phyloP scores from a whole-genome alignment of 225 moss, liverwort and hornwort genomes.

The Sphagnum contortum region DNA sequence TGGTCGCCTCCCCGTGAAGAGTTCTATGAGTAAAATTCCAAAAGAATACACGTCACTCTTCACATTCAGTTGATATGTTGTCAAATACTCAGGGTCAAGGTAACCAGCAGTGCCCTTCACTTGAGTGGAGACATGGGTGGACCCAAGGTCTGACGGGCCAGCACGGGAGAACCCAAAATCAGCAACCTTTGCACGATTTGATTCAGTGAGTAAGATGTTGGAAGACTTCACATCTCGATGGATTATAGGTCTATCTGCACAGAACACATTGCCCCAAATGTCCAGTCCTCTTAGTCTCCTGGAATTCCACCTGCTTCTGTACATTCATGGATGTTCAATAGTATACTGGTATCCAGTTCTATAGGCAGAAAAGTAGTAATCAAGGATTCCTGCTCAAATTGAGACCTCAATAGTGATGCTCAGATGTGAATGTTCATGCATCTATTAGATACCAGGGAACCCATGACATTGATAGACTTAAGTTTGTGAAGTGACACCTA shows the following conservation, averaged over 20 bases:
- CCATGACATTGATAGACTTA: too few species aligned
- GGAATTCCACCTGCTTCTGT: too few species aligned
- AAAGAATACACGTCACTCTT: slow-evolving; percentile 59
- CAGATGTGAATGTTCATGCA: too few species aligned
- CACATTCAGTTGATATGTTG: slow-evolving; percentile 42
- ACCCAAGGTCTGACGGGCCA: slow-evolving; percentile 37
- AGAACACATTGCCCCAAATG: not conserved
- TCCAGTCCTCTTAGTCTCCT: too few species aligned
- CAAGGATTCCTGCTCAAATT: too few species aligned
- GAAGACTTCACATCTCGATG: slow-evolving; percentile 56
- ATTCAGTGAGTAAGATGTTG: slow-evolving; percentile 46
- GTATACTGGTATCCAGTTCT: too few species aligned
- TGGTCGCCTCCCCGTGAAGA: slow-evolving; percentile 43
- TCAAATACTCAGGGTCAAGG: slow-evolving; percentile 50
- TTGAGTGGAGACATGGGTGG: slow-evolving; percentile 53
- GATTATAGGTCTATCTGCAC: slow-evolving; percentile 46
- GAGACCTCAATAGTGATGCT: too few species aligned
- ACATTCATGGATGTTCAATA: too few species aligned
- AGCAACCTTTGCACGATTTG: slow-evolving; percentile 45
- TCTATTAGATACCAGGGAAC: too few species aligned
- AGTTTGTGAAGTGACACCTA: too few species aligned
- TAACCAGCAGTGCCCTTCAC: slow-evolving; percentile 60
- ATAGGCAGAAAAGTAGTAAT: too few species aligned
- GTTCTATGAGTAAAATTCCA: slow-evolving; percentile 43
- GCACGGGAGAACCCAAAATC: slow-evolving; percentile 54